Evolutionary conservation across 257 asterid genomes (phyloP).

Genomic region (Verbena officinalis): DNA sequence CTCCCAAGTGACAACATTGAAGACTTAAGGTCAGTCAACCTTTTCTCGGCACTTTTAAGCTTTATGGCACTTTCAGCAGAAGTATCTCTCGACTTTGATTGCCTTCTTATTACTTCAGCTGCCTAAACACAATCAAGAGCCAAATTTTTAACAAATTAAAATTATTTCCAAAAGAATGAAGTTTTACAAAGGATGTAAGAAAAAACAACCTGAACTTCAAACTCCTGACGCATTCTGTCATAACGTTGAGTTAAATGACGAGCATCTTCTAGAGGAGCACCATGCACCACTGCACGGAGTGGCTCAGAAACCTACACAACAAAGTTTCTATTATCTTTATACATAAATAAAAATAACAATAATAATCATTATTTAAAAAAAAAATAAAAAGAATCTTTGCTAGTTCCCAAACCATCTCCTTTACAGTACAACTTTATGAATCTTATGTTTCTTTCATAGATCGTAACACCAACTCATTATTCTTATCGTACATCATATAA

Average conservation of each 20-base stretch:
- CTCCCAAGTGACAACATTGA: slow-evolving; percentile 81
- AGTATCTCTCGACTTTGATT: slow-evolving; percentile 81
- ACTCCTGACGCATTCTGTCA: slow-evolving; percentile 84
- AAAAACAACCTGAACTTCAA: slow-evolving; percentile 74
- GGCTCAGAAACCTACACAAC: slow-evolving; percentile 81
- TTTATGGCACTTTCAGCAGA: slow-evolving; percentile 67
- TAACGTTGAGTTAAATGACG: slow-evolving; percentile 89
- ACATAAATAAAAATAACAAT: too few relatives aligned
- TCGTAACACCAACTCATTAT: too few relatives aligned
- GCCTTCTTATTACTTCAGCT: slow-evolving; percentile 84
- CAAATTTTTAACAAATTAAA: slow-evolving; percentile 18
- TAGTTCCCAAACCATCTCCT: too few relatives aligned
- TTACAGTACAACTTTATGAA: too few relatives aligned
- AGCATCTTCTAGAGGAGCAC: slow-evolving; percentile 98
- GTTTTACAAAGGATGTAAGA: slow-evolving; percentile 14
- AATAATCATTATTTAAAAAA: too few relatives aligned
- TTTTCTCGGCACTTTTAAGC: slow-evolving; percentile 82
- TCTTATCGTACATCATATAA: too few relatives aligned
- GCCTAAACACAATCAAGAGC: slow-evolving; percentile 46
- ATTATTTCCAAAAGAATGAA: slow-evolving; percentile 3
- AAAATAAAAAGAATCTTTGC: too few relatives aligned
- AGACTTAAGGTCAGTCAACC: slow-evolving; percentile 68
- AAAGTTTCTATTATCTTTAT: too few relatives aligned
- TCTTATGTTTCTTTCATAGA: too few relatives aligned
- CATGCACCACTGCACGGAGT: slow-evolving; percentile 61